Evolutionary conservation across 2,329 filamentous ascomycete genomes (phyloP), one percentile per base, ranked within the genome.

Genomic region (Cladosporium halotolerans): DNA sequence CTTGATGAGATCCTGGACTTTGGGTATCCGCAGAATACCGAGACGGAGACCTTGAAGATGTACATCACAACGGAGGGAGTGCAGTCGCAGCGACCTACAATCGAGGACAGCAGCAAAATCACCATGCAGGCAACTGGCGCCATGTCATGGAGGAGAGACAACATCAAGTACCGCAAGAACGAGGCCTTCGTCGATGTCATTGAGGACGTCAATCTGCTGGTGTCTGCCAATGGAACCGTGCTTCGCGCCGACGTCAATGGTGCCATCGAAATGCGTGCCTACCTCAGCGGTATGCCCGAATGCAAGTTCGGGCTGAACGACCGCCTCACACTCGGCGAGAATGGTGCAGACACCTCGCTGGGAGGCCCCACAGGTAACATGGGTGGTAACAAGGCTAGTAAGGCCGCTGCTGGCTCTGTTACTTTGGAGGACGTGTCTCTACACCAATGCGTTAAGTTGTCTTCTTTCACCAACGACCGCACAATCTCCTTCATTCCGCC

Each of bases 61-160:
- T 99, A 99, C 78, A 99, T 99, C 67, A 99, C 95, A 41, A 99
- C 93, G 34, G 93, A 99, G 75, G 93, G 93, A 55, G 92, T 99
- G 73, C 96, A 96, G 73, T 95, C 90, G 32, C 90, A 90, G 70
- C 78, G 84, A 61, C 84, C 81, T 61, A 86, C 84, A 73, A 72
- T 69, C 69, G 89, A 96, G 69, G 92, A 99, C 71, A 96, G 92
- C 47, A 92, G 90, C 62, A 93, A 92, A 70, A 99, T 99, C 72
- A 99, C 93, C 23, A 96, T 97, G 91, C 93, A 99, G 76, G 95
- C 93, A 10, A 99, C 93, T 0, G 93, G 95, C 39, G 93, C 93
- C 4, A 80, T 96, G 40, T 97, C 93, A 44, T 99, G 95, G 93
- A 84, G 95, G 63, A 88, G 95, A 67, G 88, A 92, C 56, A 92